phyloP scores from a whole-genome alignment of 2,329 filamentous ascomycete species.

The Didymella sp. region DNA sequence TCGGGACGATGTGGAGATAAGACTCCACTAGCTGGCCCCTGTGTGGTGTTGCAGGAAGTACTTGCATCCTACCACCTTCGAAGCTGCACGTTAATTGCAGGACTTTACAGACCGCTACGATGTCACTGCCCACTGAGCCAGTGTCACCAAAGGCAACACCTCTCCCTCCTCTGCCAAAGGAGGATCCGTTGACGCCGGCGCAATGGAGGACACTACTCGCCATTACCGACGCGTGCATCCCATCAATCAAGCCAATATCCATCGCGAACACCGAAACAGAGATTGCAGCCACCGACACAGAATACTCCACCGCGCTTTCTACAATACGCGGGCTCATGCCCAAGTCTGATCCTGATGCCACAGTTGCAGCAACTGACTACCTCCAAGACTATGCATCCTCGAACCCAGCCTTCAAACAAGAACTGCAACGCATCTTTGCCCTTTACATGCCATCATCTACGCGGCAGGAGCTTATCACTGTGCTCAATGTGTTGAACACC shows the following conservation, averaged over 20 bases:
- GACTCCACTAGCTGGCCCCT: constrained; percentile 7
- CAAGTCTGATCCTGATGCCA: constrained; percentile 40
- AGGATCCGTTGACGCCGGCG: constrained; percentile 58
- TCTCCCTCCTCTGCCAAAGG: constrained; percentile 56
- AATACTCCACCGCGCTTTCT: constrained; percentile 58
- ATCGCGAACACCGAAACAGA: constrained; percentile 49
- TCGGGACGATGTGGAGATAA: constrained; percentile 9
- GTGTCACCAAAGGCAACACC: constrained; percentile 51
- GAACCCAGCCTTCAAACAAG: constrained; percentile 61
- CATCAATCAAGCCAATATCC: constrained; percentile 60
- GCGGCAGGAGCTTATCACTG: constrained; percentile 57
- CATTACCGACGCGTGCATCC: constrained; percentile 65
- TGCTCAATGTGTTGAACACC: constrained; percentile 64
- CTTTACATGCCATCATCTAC: constrained; percentile 58
- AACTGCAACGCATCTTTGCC: constrained; percentile 58
- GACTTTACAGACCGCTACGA: not conserved
- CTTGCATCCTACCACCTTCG: not conserved
- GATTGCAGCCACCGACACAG: constrained; percentile 58
- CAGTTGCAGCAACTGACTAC: constrained; percentile 59
- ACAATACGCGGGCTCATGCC: constrained; percentile 39
- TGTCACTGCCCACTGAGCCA: constrained; percentile 34
- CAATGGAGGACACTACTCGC: constrained; percentile 68
- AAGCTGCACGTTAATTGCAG: not conserved
- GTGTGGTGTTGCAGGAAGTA: not conserved
- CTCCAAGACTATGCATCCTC: constrained; percentile 61